These are phyloP conservation scores for Bipolaris gigantea DNA, from an alignment of 2,329 filamentous ascomycete species.

Conservation along the genomic window DNA sequence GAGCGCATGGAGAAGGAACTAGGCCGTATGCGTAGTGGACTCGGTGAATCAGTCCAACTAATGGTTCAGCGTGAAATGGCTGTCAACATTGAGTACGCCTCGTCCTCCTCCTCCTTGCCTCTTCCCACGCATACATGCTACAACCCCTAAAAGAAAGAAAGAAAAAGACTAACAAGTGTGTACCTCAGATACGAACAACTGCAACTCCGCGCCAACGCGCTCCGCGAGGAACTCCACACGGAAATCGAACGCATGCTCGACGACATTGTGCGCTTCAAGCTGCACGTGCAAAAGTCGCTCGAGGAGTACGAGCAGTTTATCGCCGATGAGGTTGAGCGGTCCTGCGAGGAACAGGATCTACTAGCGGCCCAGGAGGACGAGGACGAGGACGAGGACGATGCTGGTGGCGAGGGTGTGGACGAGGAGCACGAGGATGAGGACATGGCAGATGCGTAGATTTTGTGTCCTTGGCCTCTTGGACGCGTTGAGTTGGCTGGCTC, in stretches of 20 bases:
- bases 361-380: conserved; percentile 36
- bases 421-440: conserved; percentile 1
- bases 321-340: conserved; percentile 80
- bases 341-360: conserved; percentile 55
- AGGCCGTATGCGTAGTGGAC: conserved; percentile 82
- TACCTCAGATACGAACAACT: conserved; percentile 96
- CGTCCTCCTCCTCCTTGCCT: too few species aligned
- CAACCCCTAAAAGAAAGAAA: too few species aligned
- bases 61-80: conserved; percentile 97
- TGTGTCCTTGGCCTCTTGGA: too few species aligned
- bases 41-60: conserved; percentile 84
- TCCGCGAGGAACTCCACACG: conserved; percentile 96
- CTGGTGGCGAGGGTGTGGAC: conserved; percentile 30
- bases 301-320: conserved; percentile 96
- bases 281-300: conserved; percentile 88
- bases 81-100: conserved; percentile 84
- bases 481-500: too few species aligned
- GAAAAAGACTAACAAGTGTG: too few species aligned
- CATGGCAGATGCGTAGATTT: conserved; percentile 1
- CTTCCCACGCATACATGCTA: not conserved
- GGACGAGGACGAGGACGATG: conserved; percentile 40
- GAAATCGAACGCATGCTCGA: conserved; percentile 95
- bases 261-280: conserved; percentile 98
- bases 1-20: conserved; percentile 99
- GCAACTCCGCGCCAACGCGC: conserved; percentile 76